Evolutionary conservation across 1,284 basidiomycete genomes (phyloP), one percentile per base, ranked within the genome.

Genomic region (Ustilago bromivora): DNA sequence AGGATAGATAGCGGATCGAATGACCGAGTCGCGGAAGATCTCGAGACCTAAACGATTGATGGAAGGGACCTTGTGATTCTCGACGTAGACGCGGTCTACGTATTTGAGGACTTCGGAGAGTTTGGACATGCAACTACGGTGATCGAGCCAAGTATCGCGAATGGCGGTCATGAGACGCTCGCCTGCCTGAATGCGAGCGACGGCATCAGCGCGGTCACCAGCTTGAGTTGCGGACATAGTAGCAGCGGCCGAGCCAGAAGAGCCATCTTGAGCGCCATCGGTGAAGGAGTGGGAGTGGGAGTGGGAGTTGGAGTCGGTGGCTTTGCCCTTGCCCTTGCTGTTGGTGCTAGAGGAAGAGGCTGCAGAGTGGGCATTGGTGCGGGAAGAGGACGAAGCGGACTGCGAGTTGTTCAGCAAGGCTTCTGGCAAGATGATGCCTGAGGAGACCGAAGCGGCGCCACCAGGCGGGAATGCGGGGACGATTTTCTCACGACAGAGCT

Each of bases 31-130:
- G 60, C 95, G 89, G 87, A 98, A 99, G 31, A 98, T 89, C 35
- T 92, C 89, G 19, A 94, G 88, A 7, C 97, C 96, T 35, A 93
- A 90, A 11, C 96, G 92, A 89, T 91, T 92, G 55, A 94, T 94
- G n/a, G 75, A 67, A 57, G 91, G 89, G 12, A 75, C 77, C 49
- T 76, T 79, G 23, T 70, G 57, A 7, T 77, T 66, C 28, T 77
- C 67, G n/a, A 85, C 84, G 34, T 85, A 85, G 52, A 83, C 83
- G 35, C 83, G 82, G 46, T 85, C 84, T 93, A 99, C 96, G 86
- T 99, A 99, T 84, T 94, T 94, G 78, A 99, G 89, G 40, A 99
- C 91, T 84, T 96, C 95, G 43, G 92, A 91, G 66, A 99, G 87
- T 85, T 96, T 95, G 51, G 90, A 89, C 93, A 98, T 94, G 86